Percentiles rank a stretch among this genome's conserved stretches.
These are phyloP conservation scores for Vitis riparia DNA, from an alignment of 164 flowering plant genomes.

Conservation along the genomic window DNA sequence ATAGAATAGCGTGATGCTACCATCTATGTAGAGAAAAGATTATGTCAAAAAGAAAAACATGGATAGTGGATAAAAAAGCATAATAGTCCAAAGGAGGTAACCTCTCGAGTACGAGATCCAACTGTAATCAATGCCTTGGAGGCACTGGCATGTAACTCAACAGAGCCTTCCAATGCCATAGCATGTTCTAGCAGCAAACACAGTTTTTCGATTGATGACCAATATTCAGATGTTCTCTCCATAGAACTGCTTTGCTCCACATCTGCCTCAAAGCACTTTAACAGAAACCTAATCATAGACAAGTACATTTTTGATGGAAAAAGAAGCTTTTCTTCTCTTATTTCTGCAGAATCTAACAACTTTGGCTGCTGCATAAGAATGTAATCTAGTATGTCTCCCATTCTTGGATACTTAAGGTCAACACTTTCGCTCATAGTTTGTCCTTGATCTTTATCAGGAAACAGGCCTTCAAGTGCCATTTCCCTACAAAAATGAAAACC, in stretches of 20 bases:
- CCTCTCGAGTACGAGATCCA: constrained; percentile 78
- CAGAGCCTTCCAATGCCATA: constrained; percentile 88
- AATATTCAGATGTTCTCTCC: constrained; percentile 34
- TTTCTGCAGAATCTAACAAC: constrained; percentile 52
- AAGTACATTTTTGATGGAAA: constrained; percentile 78
- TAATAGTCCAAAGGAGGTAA: constrained; percentile 13
- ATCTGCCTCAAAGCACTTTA: constrained; percentile 77
- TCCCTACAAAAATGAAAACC: constrained; percentile 49
- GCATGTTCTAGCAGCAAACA: constrained; percentile 89
- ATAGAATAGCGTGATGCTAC: constrained; percentile 69
- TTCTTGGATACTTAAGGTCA: constrained; percentile 57
- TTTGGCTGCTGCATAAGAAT: constrained; percentile 74
- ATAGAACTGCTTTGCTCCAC: constrained; percentile 26
- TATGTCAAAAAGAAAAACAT: constrained; percentile 13
- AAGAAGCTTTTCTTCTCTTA: constrained; percentile 64
- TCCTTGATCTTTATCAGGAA: constrained; percentile 50
- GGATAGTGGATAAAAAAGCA: not conserved
- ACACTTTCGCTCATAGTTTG: constrained; percentile 21
- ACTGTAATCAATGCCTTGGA: constrained; percentile 69
- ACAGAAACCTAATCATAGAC: constrained; percentile 76
- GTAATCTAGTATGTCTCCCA: constrained; percentile 67
- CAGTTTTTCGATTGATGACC: constrained; percentile 53
- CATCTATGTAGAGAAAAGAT: constrained; percentile 40
- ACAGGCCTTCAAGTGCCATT: constrained; percentile 91
- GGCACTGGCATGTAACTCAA: constrained; percentile 86